phyloP scores from a whole-genome alignment of 345 rosid species.

The Eucalyptus cloeziana region DNA sequence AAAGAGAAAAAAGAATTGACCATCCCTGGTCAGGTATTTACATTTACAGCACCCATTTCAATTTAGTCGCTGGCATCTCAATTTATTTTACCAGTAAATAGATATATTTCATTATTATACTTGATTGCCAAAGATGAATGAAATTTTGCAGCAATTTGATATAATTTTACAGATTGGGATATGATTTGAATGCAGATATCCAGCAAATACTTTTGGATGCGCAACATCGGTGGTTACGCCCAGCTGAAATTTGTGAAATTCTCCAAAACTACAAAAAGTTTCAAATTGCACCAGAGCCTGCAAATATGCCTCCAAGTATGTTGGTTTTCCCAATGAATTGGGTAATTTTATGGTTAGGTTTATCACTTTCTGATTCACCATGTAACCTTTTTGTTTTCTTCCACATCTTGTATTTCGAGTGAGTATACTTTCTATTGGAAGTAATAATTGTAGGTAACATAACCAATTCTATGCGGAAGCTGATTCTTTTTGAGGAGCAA shows the following conservation, averaged over 20 bases:
- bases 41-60: background rate
- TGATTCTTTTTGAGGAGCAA: background rate
- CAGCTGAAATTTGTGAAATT: constrained; percentile 92
- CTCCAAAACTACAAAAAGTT: constrained; percentile 49
- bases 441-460: background rate
- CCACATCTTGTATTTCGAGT: background rate
- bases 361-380: background rate
- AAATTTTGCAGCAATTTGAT: background rate
- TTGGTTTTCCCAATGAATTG: background rate
- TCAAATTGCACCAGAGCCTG: constrained; percentile 68
- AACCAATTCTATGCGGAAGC: background rate
- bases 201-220: constrained; percentile 78
- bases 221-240: constrained; percentile 83
- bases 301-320: constrained; percentile 60
- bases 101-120: background rate
- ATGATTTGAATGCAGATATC: constrained; percentile 43
- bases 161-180: background rate
- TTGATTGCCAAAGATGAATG: background rate
- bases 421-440: background rate
- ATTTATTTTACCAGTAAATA: background rate
- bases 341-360: background rate
- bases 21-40: background rate
- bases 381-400: background rate
- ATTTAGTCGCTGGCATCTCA: background rate
- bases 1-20: background rate